Evolutionary conservation across 2,329 filamentous ascomycete species (phyloP).

Genomic region (Ophiostoma pallidulum): DNA sequence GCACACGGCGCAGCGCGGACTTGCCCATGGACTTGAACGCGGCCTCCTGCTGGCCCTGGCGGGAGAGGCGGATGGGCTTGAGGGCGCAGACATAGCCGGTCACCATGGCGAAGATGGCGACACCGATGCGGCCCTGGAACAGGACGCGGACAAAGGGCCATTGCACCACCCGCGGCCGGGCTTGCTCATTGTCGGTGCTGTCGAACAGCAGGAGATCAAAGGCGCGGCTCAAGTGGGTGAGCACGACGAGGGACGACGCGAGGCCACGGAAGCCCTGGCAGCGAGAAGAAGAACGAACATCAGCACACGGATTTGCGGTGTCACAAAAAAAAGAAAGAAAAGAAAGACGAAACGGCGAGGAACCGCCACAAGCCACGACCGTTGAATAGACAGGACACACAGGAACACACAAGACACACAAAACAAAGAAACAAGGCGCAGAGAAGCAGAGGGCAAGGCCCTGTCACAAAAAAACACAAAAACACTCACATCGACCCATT

Average conservation of each 20-base stretch:
- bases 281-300: background rate
- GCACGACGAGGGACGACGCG: slow-evolving; percentile 44
- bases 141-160: slow-evolving; percentile 49
- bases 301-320: no score
- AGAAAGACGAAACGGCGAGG: no score
- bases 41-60: slow-evolving; percentile 42
- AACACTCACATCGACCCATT: slow-evolving; percentile 49
- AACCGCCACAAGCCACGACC: no score
- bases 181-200: slow-evolving; percentile 31
- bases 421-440: no score
- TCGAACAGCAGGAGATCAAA: slow-evolving; percentile 28
- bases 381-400: no score
- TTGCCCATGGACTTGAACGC: slow-evolving; percentile 45
- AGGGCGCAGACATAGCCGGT: slow-evolving; percentile 56
- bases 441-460: no score
- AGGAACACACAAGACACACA: no score
- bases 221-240: slow-evolving; percentile 43
- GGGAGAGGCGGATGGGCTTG: slow-evolving; percentile 47
- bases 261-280: slow-evolving; percentile 45
- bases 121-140: slow-evolving; percentile 53
- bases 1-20: slow-evolving; percentile 49
- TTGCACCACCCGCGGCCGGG: slow-evolving; percentile 42
- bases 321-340: background rate
- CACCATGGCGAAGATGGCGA: slow-evolving; percentile 56
- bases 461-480: background rate